These are phyloP conservation scores for Dactylellina cionopaga DNA, from an alignment of 2,329 filamentous ascomycete genomes.

Conservation along the genomic window DNA sequence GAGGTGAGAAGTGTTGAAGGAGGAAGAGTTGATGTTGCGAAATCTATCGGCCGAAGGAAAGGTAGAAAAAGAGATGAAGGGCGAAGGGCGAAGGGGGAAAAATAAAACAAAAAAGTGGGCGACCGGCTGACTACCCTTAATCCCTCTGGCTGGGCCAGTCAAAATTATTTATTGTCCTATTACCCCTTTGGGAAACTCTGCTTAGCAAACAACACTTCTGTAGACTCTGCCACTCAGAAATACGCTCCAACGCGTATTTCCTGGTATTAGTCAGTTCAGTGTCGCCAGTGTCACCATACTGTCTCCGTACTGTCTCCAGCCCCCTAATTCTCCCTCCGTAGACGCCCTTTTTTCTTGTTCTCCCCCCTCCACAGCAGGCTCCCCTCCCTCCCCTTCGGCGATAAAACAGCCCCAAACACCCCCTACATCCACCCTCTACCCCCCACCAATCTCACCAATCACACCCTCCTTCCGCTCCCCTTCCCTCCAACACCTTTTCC, in stretches of 20 bases:
- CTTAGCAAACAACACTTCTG: constrained; percentile 5
- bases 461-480: neutral
- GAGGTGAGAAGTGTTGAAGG: constrained; percentile 34
- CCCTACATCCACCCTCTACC: constrained; percentile 13
- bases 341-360: constrained; percentile 18
- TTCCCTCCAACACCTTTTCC: too few relatives aligned
- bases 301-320: neutral
- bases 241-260: neutral
- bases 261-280: neutral
- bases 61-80: constrained; percentile 19
- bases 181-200: constrained; percentile 20
- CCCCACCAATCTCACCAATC: constrained; percentile 45
- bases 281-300: neutral
- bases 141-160: constrained; percentile 43
- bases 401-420: constrained; percentile 39
- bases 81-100: too few relatives aligned
- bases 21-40: constrained; percentile 52
- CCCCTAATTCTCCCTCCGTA: neutral
- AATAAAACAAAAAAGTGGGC: constrained; percentile 51
- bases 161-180: constrained; percentile 33
- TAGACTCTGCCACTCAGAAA: too few relatives aligned
- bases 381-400: too few relatives aligned
- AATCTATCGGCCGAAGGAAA: constrained; percentile 53
- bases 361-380: neutral
- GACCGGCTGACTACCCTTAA: too few relatives aligned